Percentiles rank a stretch among this genome's conserved stretches.
These are phyloP conservation scores for Backusella circina DNA, from an alignment of 192 early-diverging fungal species.

Conservation along the genomic window DNA sequence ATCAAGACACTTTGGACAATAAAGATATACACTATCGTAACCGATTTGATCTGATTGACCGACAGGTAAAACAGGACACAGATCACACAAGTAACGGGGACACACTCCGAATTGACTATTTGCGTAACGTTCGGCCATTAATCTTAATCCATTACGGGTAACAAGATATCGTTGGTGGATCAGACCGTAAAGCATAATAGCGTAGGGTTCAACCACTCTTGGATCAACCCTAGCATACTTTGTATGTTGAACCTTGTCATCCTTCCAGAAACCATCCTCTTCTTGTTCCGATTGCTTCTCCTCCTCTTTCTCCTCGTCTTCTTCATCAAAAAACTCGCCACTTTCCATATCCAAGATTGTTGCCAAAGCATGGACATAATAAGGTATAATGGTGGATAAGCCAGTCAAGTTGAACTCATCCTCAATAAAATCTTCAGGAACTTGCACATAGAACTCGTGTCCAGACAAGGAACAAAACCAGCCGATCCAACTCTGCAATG, in stretches of 20 bases:
- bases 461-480: constrained; percentile 74
- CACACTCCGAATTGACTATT: constrained; percentile 72
- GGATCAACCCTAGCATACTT: constrained; percentile 1
- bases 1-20: constrained; percentile 76
- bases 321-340: constrained; percentile 18
- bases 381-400: constrained; percentile 71
- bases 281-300: neutral
- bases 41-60: constrained; percentile 66
- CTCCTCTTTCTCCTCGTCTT: neutral
- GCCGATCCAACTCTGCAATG: constrained; percentile 53
- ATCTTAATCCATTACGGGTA: constrained; percentile 78
- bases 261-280: constrained; percentile 27
- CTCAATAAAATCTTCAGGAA: constrained; percentile 80
- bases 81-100: constrained; percentile 66
- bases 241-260: neutral
- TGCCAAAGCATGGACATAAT: constrained; percentile 87
- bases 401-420: constrained; percentile 99
- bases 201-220: constrained; percentile 66
- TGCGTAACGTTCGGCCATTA: constrained; percentile 80
- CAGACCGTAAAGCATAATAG: constrained; percentile 88
- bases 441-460: constrained; percentile 75
- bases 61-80: constrained; percentile 60
- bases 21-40: constrained; percentile 70
- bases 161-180: constrained; percentile 93
- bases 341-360: constrained; percentile 86